Percentiles rank a stretch among this genome's conserved stretches.
phyloP scores from a whole-genome alignment of 2,329 filamentous ascomycete genomes.

The Chaetoscypha palmicola region DNA sequence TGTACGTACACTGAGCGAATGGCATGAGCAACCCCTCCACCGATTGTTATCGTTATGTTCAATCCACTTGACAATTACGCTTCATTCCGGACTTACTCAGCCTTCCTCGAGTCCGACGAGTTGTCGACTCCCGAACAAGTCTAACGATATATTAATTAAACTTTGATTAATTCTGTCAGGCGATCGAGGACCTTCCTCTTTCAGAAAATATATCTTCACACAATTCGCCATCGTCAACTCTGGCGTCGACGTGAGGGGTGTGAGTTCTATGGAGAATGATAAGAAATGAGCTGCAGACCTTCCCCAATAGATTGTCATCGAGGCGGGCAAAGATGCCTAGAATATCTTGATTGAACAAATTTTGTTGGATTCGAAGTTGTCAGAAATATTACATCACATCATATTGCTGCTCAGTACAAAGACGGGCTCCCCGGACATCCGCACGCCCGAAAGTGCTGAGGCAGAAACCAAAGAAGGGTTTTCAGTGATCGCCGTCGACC shows the following conservation, averaged over 20 bases:
- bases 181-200: conserved; percentile 1
- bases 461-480: conserved; percentile 1
- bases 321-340: not conserved
- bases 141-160: conserved; percentile 5
- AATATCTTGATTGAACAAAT: not conserved
- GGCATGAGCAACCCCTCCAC: no score
- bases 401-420: conserved; percentile 1
- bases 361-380: not conserved
- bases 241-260: not conserved
- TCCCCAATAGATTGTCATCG: not conserved
- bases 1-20: not conserved
- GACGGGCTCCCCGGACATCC: not conserved
- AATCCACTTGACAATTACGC: conserved; percentile 1
- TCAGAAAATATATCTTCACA: not conserved
- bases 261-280: conserved; percentile 4
- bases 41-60: conserved; percentile 2
- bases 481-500: not conserved
- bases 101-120: not conserved
- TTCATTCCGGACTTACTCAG: conserved; percentile 1
- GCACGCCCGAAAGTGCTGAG: not conserved
- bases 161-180: conserved; percentile 6
- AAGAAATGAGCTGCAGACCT: not conserved
- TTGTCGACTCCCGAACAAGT: not conserved
- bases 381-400: conserved; percentile 4
- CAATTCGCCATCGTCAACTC: not conserved